phyloP scores from a whole-genome alignment of 2,329 filamentous ascomycete species.

The Colletotrichum euphorbiae region DNA sequence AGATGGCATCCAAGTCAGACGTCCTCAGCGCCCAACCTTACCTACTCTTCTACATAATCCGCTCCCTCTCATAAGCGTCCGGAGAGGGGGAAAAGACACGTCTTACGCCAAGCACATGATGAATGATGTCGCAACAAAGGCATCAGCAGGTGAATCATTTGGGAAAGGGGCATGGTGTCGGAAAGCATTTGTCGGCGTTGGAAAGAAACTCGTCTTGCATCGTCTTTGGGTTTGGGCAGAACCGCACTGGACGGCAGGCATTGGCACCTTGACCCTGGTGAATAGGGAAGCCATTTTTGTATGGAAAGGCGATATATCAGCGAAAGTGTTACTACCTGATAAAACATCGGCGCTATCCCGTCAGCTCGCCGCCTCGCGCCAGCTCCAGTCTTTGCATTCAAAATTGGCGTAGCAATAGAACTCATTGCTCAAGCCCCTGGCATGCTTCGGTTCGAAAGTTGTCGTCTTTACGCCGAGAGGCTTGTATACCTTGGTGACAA shows the following conservation, averaged over 20 bases:
- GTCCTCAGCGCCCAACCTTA: slow-evolving; percentile 90
- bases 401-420: slow-evolving; percentile 86
- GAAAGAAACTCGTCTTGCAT: slow-evolving; percentile 29
- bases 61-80: slow-evolving; percentile 63
- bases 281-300: slow-evolving; percentile 17
- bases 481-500: slow-evolving; percentile 76
- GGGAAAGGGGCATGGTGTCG: neutral
- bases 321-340: slow-evolving; percentile 16
- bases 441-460: slow-evolving; percentile 75
- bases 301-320: slow-evolving; percentile 31
- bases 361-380: slow-evolving; percentile 43
- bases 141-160: neutral
- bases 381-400: slow-evolving; percentile 68
- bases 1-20: slow-evolving; percentile 83
- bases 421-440: slow-evolving; percentile 82
- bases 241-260: slow-evolving; percentile 23
- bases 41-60: slow-evolving; percentile 86
- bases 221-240: slow-evolving; percentile 2
- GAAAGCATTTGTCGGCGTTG: slow-evolving; percentile 38
- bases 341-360: neutral
- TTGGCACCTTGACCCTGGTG: slow-evolving; percentile 9
- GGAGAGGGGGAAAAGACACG: too few species aligned
- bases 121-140: neutral
- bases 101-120: slow-evolving; percentile 2
- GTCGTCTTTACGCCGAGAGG: slow-evolving; percentile 73